phyloP scores from a whole-genome alignment of 2,329 filamentous ascomycete genomes.

The Xylaria digitata region DNA sequence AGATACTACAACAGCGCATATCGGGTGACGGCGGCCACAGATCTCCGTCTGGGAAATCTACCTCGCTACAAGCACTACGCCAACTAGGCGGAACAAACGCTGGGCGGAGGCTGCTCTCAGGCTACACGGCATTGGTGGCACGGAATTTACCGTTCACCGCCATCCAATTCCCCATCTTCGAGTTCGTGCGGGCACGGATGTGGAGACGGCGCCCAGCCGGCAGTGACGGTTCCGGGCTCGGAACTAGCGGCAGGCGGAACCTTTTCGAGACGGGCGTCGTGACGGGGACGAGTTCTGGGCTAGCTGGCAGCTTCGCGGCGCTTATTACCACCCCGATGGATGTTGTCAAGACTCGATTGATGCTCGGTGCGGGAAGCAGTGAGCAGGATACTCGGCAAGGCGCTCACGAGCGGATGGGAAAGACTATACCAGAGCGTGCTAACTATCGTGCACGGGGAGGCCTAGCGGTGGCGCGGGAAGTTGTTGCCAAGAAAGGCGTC shows the following conservation, averaged over 20 bases:
- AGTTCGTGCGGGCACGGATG: constrained; percentile 76
- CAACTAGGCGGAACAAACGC: constrained; percentile 65
- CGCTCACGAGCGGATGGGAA: constrained; percentile 44
- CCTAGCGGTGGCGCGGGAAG: constrained; percentile 70
- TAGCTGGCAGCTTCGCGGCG: constrained; percentile 79
- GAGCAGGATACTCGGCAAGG: constrained; percentile 46
- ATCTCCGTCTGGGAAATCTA: constrained; percentile 47
- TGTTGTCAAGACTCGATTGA: constrained; percentile 78
- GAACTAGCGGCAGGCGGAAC: constrained; percentile 49
- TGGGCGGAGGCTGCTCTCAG: constrained; percentile 70
- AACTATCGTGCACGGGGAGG: constrained; percentile 51
- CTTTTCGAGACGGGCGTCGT: constrained; percentile 75
- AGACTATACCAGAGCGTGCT: constrained; percentile 47
- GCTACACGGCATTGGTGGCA: constrained; percentile 84
- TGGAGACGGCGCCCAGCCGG: constrained; percentile 47
- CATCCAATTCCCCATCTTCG: constrained; percentile 89
- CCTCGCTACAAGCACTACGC: constrained; percentile 62
- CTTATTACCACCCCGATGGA: constrained; percentile 89
- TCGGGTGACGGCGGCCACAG: neutral
- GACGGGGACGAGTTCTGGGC: constrained; percentile 78
- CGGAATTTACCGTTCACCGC: constrained; percentile 89
- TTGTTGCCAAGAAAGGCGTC: constrained; percentile 74
- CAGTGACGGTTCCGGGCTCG: constrained; percentile 43
- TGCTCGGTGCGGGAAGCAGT: constrained; percentile 49
- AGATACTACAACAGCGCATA: constrained; percentile 70